Evolutionary conservation across 495 filamentous ascomycete species (phyloP), one percentile per base, ranked within the genome.

Genomic region (Physcia stellaris): DNA sequence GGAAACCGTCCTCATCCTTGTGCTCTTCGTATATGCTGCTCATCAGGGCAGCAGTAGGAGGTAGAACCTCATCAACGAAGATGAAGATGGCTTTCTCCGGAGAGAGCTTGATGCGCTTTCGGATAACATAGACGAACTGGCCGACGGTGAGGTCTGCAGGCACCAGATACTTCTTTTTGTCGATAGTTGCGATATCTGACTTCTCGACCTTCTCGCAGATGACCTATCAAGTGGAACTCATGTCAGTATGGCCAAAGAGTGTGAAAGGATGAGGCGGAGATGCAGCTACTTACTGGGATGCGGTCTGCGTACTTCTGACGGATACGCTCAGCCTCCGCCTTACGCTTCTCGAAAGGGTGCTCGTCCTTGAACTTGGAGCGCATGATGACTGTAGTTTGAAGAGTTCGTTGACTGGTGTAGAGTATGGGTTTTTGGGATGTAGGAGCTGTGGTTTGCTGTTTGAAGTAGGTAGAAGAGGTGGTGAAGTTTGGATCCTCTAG

Each of bases 71-170:
- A 56, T 96, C 90, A 48, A 99, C 90, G 67, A 96, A 99, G 73
- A 99, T 99, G 73, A 99, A 99, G 70, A 99, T 99, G 49, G 90
- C 90, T 72, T 99, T 99, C 70, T 99, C 90, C 6, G 90, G 90
- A 9, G 86, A 94, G 37, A 99, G 72, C 83, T 99, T 99, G 70
- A 99, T 99, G 50, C 90, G 81, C 73, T 99, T 99, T 59, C 90
- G 86, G 64, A 99, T 99, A 34, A 99, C 90, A 60, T 99, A 99
- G 66, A 99, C 90, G 60, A 99, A 99, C 79, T 99, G 90, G 50
- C 90, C 90, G 28, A 99, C 90, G 39, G 92, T 99, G 49, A 99
- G 77, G 57, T 99, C 90, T 42, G 90, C 85, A 1, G 90, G 90
- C 13, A 99, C 90, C 6, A 99, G 76, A 56, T 99, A 99, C 68